Evolutionary conservation across 2,329 filamentous ascomycete genomes (phyloP).

Genomic region (Fusarium sororula): DNA sequence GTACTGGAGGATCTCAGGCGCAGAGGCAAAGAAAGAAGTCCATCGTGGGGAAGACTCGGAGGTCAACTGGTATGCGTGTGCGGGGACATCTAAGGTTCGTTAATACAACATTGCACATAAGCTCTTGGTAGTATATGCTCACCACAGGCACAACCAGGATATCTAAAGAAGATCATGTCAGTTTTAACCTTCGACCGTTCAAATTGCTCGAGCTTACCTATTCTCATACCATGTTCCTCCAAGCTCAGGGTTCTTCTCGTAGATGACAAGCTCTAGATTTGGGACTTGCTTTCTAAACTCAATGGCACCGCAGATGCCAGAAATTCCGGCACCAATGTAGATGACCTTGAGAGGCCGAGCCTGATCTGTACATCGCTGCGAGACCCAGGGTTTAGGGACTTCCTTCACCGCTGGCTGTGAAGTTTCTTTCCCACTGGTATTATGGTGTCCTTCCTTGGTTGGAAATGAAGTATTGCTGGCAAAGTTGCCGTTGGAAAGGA

Average conservation of each 20-base stretch:
- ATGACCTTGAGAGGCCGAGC: constrained; percentile 5
- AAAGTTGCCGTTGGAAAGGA: not conserved
- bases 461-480: rapidly evolving
- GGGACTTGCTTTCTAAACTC: constrained; percentile 10
- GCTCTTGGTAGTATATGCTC: rapidly evolving
- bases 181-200: rapidly evolving
- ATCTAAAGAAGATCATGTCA: not conserved
- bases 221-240: constrained; percentile 19
- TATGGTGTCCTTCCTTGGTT: not conserved
- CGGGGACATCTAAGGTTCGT: not conserved
- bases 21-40: constrained; percentile 13
- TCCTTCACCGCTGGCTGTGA: not conserved
- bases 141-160: constrained; percentile 14
- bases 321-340: constrained; percentile 5
- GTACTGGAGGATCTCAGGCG: constrained; percentile 8
- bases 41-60: constrained; percentile 8
- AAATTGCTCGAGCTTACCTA: not conserved
- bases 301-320: constrained; percentile 2
- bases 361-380: constrained; percentile 3
- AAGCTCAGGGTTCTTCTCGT: constrained; percentile 16
- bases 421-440: not conserved
- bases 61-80: constrained; percentile 3
- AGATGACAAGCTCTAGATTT: not conserved
- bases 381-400: not conserved
- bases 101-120: not conserved